phyloP scores from a whole-genome alignment of 2,329 filamentous ascomycete species.

The Diaporthe citri region DNA sequence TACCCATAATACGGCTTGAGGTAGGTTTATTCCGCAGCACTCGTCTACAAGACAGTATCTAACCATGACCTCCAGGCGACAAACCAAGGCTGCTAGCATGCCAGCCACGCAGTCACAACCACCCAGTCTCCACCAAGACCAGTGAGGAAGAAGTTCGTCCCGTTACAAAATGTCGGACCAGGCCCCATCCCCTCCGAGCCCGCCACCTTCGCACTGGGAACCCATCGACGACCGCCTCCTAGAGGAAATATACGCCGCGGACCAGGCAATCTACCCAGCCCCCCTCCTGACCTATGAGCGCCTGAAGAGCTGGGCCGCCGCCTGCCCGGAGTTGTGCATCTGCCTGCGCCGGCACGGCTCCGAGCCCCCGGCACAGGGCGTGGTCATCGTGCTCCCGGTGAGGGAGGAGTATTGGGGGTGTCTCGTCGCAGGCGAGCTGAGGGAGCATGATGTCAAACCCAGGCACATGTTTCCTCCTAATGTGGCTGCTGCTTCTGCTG shows the following conservation, averaged over 20 bases:
- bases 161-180: not conserved
- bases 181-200: not conserved
- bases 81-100: not conserved
- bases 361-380: not conserved
- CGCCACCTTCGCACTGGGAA: slow-evolving; percentile 7
- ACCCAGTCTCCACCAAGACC: not conserved
- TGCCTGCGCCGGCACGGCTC: not conserved
- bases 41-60: not conserved
- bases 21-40: not conserved
- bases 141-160: too few relatives aligned
- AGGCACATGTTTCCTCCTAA: slow-evolving; percentile 23
- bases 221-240: slow-evolving; percentile 28
- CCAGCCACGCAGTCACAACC: too few relatives aligned
- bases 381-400: slow-evolving; percentile 36
- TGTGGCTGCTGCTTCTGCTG: not conserved
- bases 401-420: slow-evolving; percentile 17
- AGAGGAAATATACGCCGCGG: slow-evolving; percentile 27
- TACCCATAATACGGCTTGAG: not conserved
- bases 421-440: slow-evolving; percentile 7
- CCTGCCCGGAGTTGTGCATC: slow-evolving; percentile 32
- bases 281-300: slow-evolving; percentile 29
- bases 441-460: slow-evolving; percentile 36
- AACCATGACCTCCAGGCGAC: not conserved
- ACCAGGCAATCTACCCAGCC: slow-evolving; percentile 39
- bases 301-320: slow-evolving; percentile 32